Percentiles rank a stretch among this genome's conserved stretches.
These are phyloP conservation scores for Sugiyamaella mastotermitis DNA, from an alignment of 805 yeast genomes.

Conservation along the genomic window DNA sequence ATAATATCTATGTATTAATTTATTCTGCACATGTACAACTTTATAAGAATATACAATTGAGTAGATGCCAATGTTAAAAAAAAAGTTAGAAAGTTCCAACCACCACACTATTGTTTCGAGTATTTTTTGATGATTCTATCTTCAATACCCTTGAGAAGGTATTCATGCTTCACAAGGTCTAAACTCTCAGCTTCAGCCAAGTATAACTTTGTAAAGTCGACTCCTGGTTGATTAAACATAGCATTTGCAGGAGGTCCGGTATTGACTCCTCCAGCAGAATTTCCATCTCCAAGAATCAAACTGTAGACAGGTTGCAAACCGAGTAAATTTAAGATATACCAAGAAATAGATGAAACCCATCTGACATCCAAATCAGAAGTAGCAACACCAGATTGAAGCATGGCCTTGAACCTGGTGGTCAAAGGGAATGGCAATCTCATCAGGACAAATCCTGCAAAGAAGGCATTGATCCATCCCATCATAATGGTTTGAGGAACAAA, in stretches of 20 bases:
- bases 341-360: conserved; percentile 90
- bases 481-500: conserved; percentile 87
- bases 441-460: conserved; percentile 85
- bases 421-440: conserved; percentile 89
- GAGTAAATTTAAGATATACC: conserved; percentile 86
- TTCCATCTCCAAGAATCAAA: conserved; percentile 49
- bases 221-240: conserved; percentile 49
- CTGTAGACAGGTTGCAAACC: conserved; percentile 79
- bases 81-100: not conserved
- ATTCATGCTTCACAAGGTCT: conserved; percentile 53
- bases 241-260: conserved; percentile 23
- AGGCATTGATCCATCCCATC: conserved; percentile 94
- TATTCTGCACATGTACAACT: not conserved
- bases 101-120: not conserved
- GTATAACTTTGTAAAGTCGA: conserved; percentile 53
- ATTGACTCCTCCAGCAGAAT: conserved; percentile 27
- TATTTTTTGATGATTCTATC: conserved; percentile 37
- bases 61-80: not conserved
- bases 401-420: conserved; percentile 81
- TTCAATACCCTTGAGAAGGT: conserved; percentile 55
- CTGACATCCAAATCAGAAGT: conserved; percentile 83
- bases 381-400: conserved; percentile 82
- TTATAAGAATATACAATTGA: not conserved
- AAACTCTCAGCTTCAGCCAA: conserved; percentile 67
- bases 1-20: not conserved